Evolutionary conservation across 495 filamentous ascomycete species (phyloP).

Genomic region (Immersiella caudata): DNA sequence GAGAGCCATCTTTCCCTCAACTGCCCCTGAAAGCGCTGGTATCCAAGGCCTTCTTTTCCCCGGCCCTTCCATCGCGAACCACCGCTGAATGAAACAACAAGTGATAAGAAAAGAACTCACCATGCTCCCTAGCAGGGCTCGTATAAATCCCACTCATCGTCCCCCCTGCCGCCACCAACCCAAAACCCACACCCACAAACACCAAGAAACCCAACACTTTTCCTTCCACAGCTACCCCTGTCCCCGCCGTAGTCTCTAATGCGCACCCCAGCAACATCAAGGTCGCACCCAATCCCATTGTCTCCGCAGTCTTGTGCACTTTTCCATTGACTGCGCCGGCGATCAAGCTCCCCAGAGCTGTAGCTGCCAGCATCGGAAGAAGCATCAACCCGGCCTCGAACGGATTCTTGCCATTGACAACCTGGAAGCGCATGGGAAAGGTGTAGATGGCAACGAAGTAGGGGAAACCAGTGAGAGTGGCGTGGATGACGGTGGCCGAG

Average conservation of each 20-base stretch:
- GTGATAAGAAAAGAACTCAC: slow-evolving; percentile 28
- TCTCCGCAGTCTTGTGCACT: slow-evolving; percentile 39
- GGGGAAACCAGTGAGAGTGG: slow-evolving; percentile 57
- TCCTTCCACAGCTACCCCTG: slow-evolving; percentile 33
- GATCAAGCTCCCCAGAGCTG: slow-evolving; percentile 51
- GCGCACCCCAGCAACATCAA: slow-evolving; percentile 47
- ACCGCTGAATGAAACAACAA: neutral
- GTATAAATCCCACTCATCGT: slow-evolving; percentile 41
- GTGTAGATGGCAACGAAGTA: slow-evolving; percentile 59
- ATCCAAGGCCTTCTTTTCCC: neutral
- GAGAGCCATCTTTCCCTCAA: too few relatives aligned
- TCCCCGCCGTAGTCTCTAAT: slow-evolving; percentile 39
- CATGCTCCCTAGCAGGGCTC: slow-evolving; percentile 43
- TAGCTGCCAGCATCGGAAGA: slow-evolving; percentile 56
- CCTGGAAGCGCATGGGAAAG: slow-evolving; percentile 61
- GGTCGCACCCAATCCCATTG: slow-evolving; percentile 35
- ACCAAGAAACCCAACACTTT: slow-evolving; percentile 48
- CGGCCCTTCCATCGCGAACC: neutral
- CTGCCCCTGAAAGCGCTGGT: too few relatives aligned
- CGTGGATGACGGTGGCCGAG: slow-evolving; percentile 43
- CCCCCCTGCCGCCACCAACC: slow-evolving; percentile 41
- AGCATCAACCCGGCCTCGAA: slow-evolving; percentile 60
- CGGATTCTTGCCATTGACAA: slow-evolving; percentile 54
- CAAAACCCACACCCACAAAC: slow-evolving; percentile 53
- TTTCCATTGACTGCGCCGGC: slow-evolving; percentile 43